phyloP scores from a whole-genome alignment of 169 alveolate species.

The Plasmodium reichenowi region DNA sequence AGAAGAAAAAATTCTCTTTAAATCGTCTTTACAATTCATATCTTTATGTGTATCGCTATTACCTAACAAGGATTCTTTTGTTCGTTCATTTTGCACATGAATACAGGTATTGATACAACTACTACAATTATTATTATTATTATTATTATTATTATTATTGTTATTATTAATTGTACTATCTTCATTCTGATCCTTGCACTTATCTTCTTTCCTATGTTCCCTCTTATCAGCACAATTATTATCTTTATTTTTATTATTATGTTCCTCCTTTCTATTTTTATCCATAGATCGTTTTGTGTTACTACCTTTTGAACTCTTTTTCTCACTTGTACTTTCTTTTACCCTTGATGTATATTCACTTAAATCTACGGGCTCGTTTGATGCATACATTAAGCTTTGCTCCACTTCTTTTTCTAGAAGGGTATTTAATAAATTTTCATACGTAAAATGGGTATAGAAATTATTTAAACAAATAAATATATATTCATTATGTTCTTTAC shows the following conservation, averaged over 20 bases:
- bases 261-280: not conserved
- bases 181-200: not conserved
- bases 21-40: conserved; percentile 10
- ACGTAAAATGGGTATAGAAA: conserved; percentile 75
- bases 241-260: not conserved
- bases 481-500: conserved; percentile 76
- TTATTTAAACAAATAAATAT: conserved; percentile 73
- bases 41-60: not conserved
- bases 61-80: not conserved
- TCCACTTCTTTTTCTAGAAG: conserved; percentile 28
- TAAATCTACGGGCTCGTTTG: too few species aligned
- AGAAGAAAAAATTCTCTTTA: conserved; percentile 39
- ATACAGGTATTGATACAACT: too few species aligned
- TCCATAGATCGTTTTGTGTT: not conserved
- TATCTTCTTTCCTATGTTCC: not conserved
- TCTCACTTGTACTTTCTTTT: not conserved
- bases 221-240: not conserved
- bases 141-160: not conserved
- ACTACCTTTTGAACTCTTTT: not conserved
- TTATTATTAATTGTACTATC: not conserved
- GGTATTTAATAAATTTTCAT: conserved; percentile 54
- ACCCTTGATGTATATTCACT: too few species aligned
- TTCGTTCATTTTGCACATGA: not conserved
- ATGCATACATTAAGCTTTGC: too few species aligned
- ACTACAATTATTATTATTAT: not conserved